Evolutionary conservation across 208 protist genomes (phyloP).

Genomic region (Spongospora subterranea): DNA sequence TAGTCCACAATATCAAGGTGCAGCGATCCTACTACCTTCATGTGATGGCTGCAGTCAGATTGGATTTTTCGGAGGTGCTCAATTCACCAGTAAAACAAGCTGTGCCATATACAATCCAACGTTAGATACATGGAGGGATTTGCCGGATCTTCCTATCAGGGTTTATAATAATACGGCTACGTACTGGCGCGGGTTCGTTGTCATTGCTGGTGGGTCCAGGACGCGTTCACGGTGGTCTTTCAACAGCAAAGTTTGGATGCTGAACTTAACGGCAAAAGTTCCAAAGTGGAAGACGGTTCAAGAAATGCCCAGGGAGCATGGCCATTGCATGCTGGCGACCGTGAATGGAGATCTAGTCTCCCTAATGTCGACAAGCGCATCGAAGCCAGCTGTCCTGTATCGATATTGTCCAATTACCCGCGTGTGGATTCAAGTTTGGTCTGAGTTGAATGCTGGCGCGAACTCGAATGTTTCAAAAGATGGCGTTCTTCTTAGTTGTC

Average conservation of each 20-base stretch:
- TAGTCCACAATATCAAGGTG: neutral
- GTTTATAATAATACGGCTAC: neutral
- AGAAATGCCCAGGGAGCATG: neutral
- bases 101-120: neutral
- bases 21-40: neutral
- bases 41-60: neutral
- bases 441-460: neutral
- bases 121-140: neutral
- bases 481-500: neutral
- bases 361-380: neutral
- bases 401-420: neutral
- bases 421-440: neutral
- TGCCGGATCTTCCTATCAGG: neutral
- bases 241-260: neutral
- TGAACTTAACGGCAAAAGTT: neutral
- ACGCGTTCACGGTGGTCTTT: neutral
- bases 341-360: neutral
- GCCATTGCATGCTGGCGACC: neutral
- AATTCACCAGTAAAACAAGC: neutral
- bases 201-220: neutral
- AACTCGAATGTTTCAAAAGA: slow-evolving; percentile 4
- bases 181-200: neutral
- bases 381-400: neutral
- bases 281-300: neutral
- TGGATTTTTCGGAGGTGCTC: neutral